A percentile compares a stretch with the other conserved stretches of the same genome.
Evolutionary conservation across 2,329 filamentous ascomycete species (phyloP).

Genomic region (Colletotrichum noveboracense): DNA sequence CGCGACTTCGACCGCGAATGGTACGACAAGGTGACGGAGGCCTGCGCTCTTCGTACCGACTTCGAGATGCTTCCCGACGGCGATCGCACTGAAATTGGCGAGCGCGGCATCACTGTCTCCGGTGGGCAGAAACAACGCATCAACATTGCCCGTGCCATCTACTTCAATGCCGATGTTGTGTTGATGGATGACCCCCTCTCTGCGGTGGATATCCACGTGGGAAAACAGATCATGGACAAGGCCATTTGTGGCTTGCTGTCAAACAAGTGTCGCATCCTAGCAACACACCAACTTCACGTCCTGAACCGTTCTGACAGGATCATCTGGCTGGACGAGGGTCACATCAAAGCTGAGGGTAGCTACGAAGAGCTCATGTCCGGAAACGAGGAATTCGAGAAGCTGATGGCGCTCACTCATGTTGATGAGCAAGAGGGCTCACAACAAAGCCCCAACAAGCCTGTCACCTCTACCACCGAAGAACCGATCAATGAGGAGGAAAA

Average conservation of each 20-base stretch:
- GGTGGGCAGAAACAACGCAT: slow-evolving; percentile 94
- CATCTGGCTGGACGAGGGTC: slow-evolving; percentile 87
- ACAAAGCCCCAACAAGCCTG: too few species aligned
- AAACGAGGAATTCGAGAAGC: slow-evolving; percentile 74
- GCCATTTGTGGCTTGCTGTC: slow-evolving; percentile 88
- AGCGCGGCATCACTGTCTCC: slow-evolving; percentile 92
- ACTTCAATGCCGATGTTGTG: slow-evolving; percentile 71
- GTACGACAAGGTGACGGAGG: slow-evolving; percentile 81
- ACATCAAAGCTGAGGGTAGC: slow-evolving; percentile 83
- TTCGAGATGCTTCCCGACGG: slow-evolving; percentile 88
- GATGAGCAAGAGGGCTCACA: background rate
- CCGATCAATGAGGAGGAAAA: slow-evolving; percentile 33
- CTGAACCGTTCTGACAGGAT: slow-evolving; percentile 89
- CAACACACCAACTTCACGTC: slow-evolving; percentile 93
- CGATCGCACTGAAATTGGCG: slow-evolving; percentile 90
- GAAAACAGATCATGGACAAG: slow-evolving; percentile 84
- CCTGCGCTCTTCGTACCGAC: slow-evolving; percentile 84
- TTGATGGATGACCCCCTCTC: slow-evolving; percentile 73
- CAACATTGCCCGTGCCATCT: slow-evolving; percentile 86
- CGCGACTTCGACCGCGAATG: slow-evolving; percentile 75
- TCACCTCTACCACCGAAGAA: slow-evolving; percentile 24
- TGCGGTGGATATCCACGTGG: slow-evolving; percentile 72
- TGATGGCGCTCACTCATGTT: slow-evolving; percentile 72
- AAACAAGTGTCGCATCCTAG: slow-evolving; percentile 87
- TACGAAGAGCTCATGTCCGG: slow-evolving; percentile 85